A percentile compares a stretch with the other conserved stretches of the same genome.
Evolutionary conservation across 1,139 yeast genomes (phyloP).

Genomic region (Candida gigantensis): DNA sequence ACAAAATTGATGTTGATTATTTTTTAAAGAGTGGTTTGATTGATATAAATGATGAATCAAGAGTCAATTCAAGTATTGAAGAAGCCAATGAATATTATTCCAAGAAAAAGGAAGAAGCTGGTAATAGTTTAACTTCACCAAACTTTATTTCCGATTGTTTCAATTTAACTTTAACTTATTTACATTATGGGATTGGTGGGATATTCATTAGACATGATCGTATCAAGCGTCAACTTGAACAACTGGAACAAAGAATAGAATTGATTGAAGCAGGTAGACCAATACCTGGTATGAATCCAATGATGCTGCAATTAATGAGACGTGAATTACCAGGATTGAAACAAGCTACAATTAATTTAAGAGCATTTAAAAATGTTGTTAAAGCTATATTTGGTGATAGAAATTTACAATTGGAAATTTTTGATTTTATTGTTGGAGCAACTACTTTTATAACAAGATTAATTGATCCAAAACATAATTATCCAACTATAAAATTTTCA

Average conservation of each 20-base stretch:
- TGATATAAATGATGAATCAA: constrained; percentile 77
- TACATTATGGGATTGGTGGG: constrained; percentile 91
- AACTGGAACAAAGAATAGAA: constrained; percentile 52
- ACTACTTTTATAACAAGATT: constrained; percentile 69
- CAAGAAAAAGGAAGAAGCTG: constrained; percentile 17
- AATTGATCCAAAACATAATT: constrained; percentile 68
- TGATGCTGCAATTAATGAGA: constrained; percentile 31
- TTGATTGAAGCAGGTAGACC: constrained; percentile 37
- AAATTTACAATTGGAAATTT: constrained; percentile 60
- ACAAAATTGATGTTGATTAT: constrained; percentile 67
- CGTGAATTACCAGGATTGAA: constrained; percentile 49
- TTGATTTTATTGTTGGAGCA: constrained; percentile 77
- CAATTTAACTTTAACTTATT: constrained; percentile 72
- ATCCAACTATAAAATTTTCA: constrained; percentile 55
- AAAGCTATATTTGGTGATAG: constrained; percentile 61
- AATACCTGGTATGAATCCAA: constrained; percentile 31
- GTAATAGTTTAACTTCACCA: constrained; percentile 29
- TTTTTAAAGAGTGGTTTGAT: constrained; percentile 58
- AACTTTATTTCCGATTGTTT: constrained; percentile 91
- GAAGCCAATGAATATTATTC: constrained; percentile 63
- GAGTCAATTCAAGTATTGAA: constrained; percentile 71
- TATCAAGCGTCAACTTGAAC: constrained; percentile 52
- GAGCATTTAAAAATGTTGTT: constrained; percentile 53
- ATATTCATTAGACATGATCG: constrained; percentile 59
- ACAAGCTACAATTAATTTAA: constrained; percentile 37